phyloP scores from a whole-genome alignment of 2,329 filamentous ascomycete genomes.

The Paecilomyces formosus region DNA sequence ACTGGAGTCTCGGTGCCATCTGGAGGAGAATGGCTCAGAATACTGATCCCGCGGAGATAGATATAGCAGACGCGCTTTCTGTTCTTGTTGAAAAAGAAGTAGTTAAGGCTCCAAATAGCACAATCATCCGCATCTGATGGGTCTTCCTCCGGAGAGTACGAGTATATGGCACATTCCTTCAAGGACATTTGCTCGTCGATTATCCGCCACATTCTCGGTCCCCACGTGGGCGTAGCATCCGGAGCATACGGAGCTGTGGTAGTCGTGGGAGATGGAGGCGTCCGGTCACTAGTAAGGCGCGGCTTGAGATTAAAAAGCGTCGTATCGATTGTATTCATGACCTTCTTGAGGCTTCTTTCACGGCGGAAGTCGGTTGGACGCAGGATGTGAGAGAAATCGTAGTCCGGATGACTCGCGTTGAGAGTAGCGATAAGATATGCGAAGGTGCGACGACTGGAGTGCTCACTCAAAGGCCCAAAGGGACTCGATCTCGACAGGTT shows the following conservation, averaged over 20 bases:
- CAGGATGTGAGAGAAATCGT: constrained; percentile 91
- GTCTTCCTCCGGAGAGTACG: constrained; percentile 81
- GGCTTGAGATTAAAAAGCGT: constrained; percentile 82
- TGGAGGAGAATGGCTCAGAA: constrained; percentile 62
- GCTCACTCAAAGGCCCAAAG: constrained; percentile 82
- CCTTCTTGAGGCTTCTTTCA: constrained; percentile 68
- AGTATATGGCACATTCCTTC: constrained; percentile 81
- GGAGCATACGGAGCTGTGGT: constrained; percentile 41
- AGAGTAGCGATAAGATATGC: constrained; percentile 94
- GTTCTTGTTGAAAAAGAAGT: constrained; percentile 95
- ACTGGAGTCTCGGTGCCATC: constrained; percentile 35
- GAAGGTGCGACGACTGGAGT: constrained; percentile 83
- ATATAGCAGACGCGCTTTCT: constrained; percentile 91
- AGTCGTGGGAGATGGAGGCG: constrained; percentile 33
- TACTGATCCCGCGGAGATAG: constrained; percentile 76
- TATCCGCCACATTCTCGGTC: constrained; percentile 81
- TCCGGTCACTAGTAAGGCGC: constrained; percentile 36
- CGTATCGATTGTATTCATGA: constrained; percentile 82
- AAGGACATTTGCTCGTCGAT: constrained; percentile 94
- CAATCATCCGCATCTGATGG: constrained; percentile 90
- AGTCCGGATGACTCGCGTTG: constrained; percentile 92
- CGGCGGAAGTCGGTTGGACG: constrained; percentile 84
- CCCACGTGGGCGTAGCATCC: constrained; percentile 61
- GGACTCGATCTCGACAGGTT: constrained; percentile 82
- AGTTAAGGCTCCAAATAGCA: constrained; percentile 90